phyloP scores from a whole-genome alignment of 441 rosid genomes.

The Bruguiera hainesii region DNA sequence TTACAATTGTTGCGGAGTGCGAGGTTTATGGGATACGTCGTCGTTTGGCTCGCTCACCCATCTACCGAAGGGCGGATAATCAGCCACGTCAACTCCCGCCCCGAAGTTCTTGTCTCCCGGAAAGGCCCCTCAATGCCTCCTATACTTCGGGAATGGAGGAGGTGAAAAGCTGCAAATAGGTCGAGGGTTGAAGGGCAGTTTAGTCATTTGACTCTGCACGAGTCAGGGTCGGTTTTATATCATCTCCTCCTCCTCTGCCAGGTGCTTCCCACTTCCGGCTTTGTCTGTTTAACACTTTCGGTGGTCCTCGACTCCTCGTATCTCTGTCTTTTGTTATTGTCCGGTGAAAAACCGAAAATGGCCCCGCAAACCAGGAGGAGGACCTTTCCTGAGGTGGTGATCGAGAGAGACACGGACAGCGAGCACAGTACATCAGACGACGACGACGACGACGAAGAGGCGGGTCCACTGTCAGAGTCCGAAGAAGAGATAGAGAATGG shows the following conservation, averaged over 20 bases:
- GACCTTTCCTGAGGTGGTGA: constrained; percentile 53
- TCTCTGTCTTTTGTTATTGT: constrained; percentile 18
- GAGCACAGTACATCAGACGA: constrained; percentile 64
- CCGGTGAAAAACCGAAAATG: constrained; percentile 28
- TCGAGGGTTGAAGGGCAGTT: neutral
- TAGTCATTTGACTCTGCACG: neutral
- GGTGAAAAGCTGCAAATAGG: neutral
- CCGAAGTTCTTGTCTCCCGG: neutral
- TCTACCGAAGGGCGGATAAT: constrained; percentile 16
- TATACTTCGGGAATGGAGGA: neutral
- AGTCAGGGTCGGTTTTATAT: constrained; percentile 7
- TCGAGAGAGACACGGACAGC: constrained; percentile 70
- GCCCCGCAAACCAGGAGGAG: constrained; percentile 43
- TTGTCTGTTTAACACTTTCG: neutral
- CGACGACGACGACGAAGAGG: constrained; percentile 38
- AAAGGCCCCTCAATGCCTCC: constrained; percentile 11
- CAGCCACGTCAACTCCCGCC: constrained; percentile 59
- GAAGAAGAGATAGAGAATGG: constrained; percentile 28
- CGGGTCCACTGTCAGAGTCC: constrained; percentile 24
- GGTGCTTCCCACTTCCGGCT: constrained; percentile 8
- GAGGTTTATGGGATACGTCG: neutral
- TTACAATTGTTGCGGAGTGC: constrained; percentile 2
- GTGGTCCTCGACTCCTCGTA: constrained; percentile 7
- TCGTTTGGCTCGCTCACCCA: neutral
- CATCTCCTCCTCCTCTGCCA: neutral